Evolutionary conservation across 371 early-diverging fungal species (phyloP), one percentile per base, ranked within the genome.

Genomic region (Sporodiniella umbellata): DNA sequence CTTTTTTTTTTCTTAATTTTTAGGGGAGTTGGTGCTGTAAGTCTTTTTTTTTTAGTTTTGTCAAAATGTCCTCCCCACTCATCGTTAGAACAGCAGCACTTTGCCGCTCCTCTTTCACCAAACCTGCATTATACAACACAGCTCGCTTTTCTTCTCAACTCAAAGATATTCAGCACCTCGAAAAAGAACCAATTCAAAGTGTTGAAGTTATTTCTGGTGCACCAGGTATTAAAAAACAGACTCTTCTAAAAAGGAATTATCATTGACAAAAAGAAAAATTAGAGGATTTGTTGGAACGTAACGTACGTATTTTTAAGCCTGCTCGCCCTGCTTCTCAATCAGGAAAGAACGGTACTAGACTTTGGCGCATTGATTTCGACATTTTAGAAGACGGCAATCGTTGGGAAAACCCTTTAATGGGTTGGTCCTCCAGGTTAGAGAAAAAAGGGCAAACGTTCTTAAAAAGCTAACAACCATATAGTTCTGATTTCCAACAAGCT

Each of bases 381-480:
- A 82, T 81, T 44, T 63, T 91, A 57, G 81, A 81, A 42, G 73
- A 79, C 30, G 84, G 84, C 39, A 87, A 85, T 59, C 85, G 90
- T 42, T 96, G 95, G 92, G 89, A 89, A 58, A 98, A 98, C 70
- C 89, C 87, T 47, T 62, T 95, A 48, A 95, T 96, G 80, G 96
- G 95, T 26, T 97, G 96, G 98, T 81, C 91, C 43, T 86, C 87
- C 56, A 92, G 91, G 90, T 90, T 73, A 50, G 15, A 21, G 1
- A 15, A 63, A 25, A 25, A 1, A 17, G 0, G 40, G 42, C 4
- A 8, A 43, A 21, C n/a, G 11, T 5, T 24, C 45, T 33, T 4
- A 19, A 12, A 14, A 8, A 33, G 23, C 11, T 17, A 40, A 35
- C 35, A 8, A 5, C 2, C 19, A 21, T 17, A 11, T 60, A 89